phyloP scores from a whole-genome alignment of 371 early-diverging fungal genomes.

The Synchytrium microbalum region DNA sequence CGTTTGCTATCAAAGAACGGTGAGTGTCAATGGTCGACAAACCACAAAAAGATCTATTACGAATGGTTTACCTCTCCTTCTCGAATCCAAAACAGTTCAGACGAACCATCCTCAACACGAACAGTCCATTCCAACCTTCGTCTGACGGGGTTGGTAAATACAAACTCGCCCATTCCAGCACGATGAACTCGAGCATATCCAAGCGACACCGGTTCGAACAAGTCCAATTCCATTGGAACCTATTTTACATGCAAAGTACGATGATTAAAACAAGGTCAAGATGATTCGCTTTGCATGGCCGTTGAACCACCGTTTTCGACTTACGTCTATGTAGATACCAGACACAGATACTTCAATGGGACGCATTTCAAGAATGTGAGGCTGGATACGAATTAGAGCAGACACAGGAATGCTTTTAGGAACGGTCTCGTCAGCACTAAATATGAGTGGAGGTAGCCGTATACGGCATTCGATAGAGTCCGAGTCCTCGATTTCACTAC shows the following conservation, averaged over 20 bases:
- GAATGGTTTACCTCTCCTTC: neutral
- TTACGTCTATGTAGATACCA: constrained; percentile 33
- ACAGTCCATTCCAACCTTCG: constrained; percentile 31
- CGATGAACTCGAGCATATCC: constrained; percentile 19
- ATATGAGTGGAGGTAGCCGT: neutral
- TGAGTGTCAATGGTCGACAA: neutral
- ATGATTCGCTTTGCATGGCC: neutral
- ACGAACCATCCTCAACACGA: constrained; percentile 21
- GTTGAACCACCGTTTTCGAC: neutral
- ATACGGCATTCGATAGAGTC: neutral
- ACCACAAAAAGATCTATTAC: neutral
- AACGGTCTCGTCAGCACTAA: neutral
- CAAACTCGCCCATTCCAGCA: constrained; percentile 10
- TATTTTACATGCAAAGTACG: neutral
- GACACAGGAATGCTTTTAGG: neutral
- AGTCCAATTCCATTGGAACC: constrained; percentile 23
- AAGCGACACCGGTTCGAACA: constrained; percentile 27
- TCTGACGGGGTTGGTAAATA: constrained; percentile 35
- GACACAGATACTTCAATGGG: constrained; percentile 12
- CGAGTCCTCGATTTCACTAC: neutral
- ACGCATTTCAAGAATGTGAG: constrained; percentile 16
- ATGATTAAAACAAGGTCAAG: neutral
- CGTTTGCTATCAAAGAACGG: constrained; percentile 8
- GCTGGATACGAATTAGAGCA: neutral
- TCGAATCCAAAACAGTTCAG: constrained; percentile 28